These are phyloP conservation scores for Bacterosira constricta DNA, from an alignment of 108 stramenopile species.

Conservation along the genomic window DNA sequence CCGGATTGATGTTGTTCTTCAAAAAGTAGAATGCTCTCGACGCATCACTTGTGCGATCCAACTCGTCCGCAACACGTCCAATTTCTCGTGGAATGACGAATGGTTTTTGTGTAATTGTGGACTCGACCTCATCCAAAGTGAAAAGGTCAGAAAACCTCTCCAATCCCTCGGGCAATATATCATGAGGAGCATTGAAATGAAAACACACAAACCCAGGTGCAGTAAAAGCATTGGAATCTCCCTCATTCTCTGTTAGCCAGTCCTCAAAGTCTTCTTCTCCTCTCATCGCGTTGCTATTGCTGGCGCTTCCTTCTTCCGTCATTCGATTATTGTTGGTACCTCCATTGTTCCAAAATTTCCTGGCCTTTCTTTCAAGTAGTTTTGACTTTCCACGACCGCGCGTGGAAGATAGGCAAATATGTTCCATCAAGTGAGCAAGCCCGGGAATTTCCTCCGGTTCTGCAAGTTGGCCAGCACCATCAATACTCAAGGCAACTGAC, in stretches of 20 bases:
- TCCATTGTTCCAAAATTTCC: constrained; percentile 60
- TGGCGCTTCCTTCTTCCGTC: constrained; percentile 4
- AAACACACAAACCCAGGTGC: constrained; percentile 79
- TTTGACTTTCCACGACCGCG: constrained; percentile 16
- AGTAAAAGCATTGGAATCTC: constrained; percentile 74
- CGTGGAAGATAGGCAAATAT: constrained; percentile 62
- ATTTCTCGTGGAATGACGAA: constrained; percentile 63
- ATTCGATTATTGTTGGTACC: background rate
- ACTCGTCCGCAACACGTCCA: constrained; percentile 64
- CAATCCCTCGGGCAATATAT: constrained; percentile 58
- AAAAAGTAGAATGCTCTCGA: constrained; percentile 60
- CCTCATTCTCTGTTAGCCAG: constrained; percentile 68
- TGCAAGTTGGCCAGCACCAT: constrained; percentile 73
- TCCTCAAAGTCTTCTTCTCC: constrained; percentile 66
- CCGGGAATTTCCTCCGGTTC: constrained; percentile 68
- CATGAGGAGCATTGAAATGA: constrained; percentile 62
- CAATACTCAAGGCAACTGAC: constrained; percentile 66
- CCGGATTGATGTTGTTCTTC: constrained; percentile 61
- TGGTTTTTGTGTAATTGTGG: constrained; percentile 39
- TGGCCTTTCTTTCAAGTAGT: constrained; percentile 23
- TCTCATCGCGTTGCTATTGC: background rate
- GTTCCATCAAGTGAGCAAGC: constrained; percentile 81
- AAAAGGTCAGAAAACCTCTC: constrained; percentile 67
- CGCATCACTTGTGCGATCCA: constrained; percentile 56
- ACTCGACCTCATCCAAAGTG: constrained; percentile 38